phyloP scores from a whole-genome alignment of 2,329 filamentous ascomycete species.

The Colletotrichum karsti region DNA sequence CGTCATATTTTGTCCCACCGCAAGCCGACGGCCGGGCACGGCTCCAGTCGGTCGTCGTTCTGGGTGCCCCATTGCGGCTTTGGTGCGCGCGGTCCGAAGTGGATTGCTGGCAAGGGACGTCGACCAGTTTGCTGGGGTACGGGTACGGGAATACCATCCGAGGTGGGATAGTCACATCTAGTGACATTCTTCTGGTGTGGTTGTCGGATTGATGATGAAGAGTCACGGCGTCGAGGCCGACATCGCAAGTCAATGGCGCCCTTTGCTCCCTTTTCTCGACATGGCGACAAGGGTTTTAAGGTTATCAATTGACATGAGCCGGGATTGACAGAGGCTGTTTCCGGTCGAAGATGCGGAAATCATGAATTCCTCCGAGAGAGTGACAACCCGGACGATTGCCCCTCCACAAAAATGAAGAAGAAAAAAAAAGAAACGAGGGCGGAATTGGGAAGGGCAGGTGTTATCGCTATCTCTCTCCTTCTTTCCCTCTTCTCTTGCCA shows the following conservation, averaged over 20 bases:
- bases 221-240: constrained; percentile 1
- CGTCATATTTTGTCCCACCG: constrained; percentile 18
- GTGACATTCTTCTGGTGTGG: not conserved
- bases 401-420: not conserved
- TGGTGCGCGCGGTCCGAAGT: constrained; percentile 27
- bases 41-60: constrained; percentile 28
- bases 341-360: not conserved
- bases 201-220: not conserved
- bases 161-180: no score
- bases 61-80: constrained; percentile 26
- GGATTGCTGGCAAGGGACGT: no score
- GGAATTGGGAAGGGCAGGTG: constrained; percentile 6
- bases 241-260: constrained; percentile 20
- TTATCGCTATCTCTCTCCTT: constrained; percentile 23
- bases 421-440: not conserved
- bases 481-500: not conserved
- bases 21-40: constrained; percentile 27
- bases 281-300: constrained; percentile 3
- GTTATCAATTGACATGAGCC: not conserved
- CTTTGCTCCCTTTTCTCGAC: constrained; percentile 9
- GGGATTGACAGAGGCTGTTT: not conserved
- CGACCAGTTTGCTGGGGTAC: not conserved
- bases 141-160: not conserved
- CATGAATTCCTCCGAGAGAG: not conserved
- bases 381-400: not conserved